phyloP scores from a whole-genome alignment of 2,329 filamentous ascomycete genomes.

The Paecilomyces sp. region DNA sequence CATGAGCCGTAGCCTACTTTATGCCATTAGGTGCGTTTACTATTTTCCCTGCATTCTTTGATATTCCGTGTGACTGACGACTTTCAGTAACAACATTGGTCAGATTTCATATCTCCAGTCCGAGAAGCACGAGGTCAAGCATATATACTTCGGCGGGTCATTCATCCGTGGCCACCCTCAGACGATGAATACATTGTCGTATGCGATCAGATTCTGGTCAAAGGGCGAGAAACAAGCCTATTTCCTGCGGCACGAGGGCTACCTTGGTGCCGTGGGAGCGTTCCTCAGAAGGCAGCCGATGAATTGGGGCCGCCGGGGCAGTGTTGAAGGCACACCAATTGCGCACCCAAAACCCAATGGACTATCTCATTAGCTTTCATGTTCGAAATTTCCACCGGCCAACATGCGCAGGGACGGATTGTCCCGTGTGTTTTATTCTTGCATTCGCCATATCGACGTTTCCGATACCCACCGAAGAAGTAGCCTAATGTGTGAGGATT shows the following conservation, averaged over 20 bases:
- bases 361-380: background rate
- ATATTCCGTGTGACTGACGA: constrained; percentile 8
- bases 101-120: constrained; percentile 97
- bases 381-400: background rate
- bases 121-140: constrained; percentile 81
- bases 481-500: background rate
- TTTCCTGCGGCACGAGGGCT: constrained; percentile 91
- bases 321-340: constrained; percentile 49
- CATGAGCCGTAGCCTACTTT: constrained; percentile 83
- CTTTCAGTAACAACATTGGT: constrained; percentile 84
- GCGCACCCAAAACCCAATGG: constrained; percentile 7
- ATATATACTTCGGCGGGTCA: constrained; percentile 95
- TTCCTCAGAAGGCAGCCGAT: constrained; percentile 85
- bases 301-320: constrained; percentile 83
- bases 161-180: constrained; percentile 95
- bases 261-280: constrained; percentile 86
- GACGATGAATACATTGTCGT: constrained; percentile 95
- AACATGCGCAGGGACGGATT: background rate
- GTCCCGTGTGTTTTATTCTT: background rate
- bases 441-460: background rate
- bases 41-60: constrained; percentile 1
- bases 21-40: constrained; percentile 62
- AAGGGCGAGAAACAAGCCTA: constrained; percentile 92
- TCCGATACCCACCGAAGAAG: background rate
- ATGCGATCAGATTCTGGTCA: constrained; percentile 97